Base-by-base conservation (phyloP, 768 basidiomycete species). In the Termitomyces sp. region DNA sequence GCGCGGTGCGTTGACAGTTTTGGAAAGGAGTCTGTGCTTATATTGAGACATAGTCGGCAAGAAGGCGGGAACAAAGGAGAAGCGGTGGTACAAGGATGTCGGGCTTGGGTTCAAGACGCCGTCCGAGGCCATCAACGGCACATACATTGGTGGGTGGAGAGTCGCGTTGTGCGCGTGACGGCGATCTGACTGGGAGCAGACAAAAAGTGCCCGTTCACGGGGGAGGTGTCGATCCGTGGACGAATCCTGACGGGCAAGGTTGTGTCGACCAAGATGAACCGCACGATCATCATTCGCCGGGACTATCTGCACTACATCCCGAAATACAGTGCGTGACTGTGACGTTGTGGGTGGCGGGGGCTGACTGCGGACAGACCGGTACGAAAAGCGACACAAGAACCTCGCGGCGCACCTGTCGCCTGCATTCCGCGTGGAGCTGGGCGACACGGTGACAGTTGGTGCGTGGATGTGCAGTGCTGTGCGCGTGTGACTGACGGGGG, bases 161-260 rank as follows among this genome's bases (percentile, higher is more conserved):
- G 32, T n/a, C n/a, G n/a, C n/a, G n/a, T 9, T 16, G 35, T 57
- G 36, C 55, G 47, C n/a, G 40, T 20, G 33, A 33, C 26, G 38
- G 28, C 61, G 50, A 56, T 35, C 56, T 56, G 56, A 60, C 33
- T 18, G 14, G 32, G 9, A 45, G 22, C 67, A 94, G 97, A 99
- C 85, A 98, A 98, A 83, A 99, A 99, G 79, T 99, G 97, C 80
- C 97, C 97, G 28, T 99, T 98, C 84, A 95, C 93, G 63, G 92
- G 96, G 63, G 80, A 94, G 65, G 79, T 99, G 68, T 98, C 97
- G 56, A 99, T 99, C 73, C 96, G 97, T 71, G 97, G 97, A 56
- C 95, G 97, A 68, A 99, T 99, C 77, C 79, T 99, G 62, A 96
- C 94, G 51, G 97, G 97, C 74, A 92, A 92, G 74, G 96, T 99